A percentile compares a stretch with the other conserved stretches of the same genome.
These are phyloP conservation scores for Fraxinus ornus DNA, from an alignment of 305 asterid species.

Conservation along the genomic window DNA sequence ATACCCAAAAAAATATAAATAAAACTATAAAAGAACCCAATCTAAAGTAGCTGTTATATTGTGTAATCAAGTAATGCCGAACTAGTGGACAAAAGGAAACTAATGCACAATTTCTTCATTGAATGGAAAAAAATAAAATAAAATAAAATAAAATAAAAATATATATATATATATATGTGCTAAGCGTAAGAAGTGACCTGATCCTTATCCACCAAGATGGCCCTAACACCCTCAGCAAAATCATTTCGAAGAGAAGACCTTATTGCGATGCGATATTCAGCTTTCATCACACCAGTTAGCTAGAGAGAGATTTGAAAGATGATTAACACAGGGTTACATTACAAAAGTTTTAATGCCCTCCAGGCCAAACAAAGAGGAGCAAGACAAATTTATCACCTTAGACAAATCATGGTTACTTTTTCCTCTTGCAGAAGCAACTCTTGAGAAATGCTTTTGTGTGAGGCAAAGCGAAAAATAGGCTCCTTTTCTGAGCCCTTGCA, in stretches of 20 bases:
- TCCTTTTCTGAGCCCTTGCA: conserved; percentile 85
- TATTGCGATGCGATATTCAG: conserved; percentile 80
- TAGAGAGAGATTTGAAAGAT: conserved; percentile 29
- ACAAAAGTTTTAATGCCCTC: not conserved
- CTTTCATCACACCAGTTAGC: conserved; percentile 87
- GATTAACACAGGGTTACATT: not conserved
- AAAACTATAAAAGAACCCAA: not conserved
- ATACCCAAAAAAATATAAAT: not conserved
- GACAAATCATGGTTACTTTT: conserved; percentile 52
- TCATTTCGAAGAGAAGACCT: conserved; percentile 80
- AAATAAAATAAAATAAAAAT: not conserved
- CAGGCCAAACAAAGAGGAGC: conserved; percentile 7
- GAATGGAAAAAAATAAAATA: not conserved
- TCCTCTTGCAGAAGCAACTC: conserved; percentile 70
- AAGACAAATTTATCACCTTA: conserved; percentile 43
- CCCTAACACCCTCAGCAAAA: conserved; percentile 92
- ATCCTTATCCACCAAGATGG: conserved; percentile 94
- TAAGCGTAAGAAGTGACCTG: conserved; percentile 54
- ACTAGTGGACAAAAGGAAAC: not conserved
- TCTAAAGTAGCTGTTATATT: not conserved
- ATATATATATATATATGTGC: too few relatives aligned
- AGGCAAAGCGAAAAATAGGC: conserved; percentile 91
- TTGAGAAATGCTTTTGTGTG: conserved; percentile 66
- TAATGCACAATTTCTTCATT: not conserved
- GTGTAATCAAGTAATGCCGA: not conserved